Evolutionary conservation across 176 grass and related monocot species (phyloP), one percentile per base, ranked within the genome.

Genomic region (Avena insularis): DNA sequence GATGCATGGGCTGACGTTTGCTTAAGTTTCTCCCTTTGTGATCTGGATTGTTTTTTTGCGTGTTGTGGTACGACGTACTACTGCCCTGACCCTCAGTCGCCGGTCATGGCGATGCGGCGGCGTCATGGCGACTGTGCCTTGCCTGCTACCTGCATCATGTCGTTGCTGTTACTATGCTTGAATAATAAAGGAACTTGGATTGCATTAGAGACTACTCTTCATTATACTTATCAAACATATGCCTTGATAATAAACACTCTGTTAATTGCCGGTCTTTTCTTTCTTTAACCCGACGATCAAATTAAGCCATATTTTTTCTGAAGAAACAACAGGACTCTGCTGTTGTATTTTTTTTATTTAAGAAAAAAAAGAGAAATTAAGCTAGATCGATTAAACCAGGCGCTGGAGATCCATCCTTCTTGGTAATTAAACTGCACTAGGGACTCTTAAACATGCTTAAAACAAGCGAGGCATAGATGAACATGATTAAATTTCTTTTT

Each of bases 1-100:
- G 25, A 55, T 31, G 3, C 0, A 77, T 77, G 74, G 74, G 74
- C 74, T 77, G 74, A 77, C 14, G 74, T 19, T 25, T 72, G n/a
- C 71, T 29, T 50, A 7, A n/a, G 7, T 54, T 76, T 14, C 15
- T 33, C 27, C 8, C 0, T 27, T 67, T 67, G 0, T 67, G 5
- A 6, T 33, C 16, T 56, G 50, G 74, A 29, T 54, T 77, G 73
- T 31, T 6, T 50, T 55, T 70, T 77, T 77, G 75, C 50, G 50
- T 56, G 75, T 77, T 49, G 17, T 48, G 7, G 72, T 49, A 13
- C 40, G 38, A 45, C 10, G 2, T 23, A 47, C n/a, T 31, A 29
- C 15, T 77, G n/a, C 40, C 74, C 9, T 43, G 40, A 43, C 40
- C 40, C 0, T 1, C 38, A 10, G 12, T 14, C 7, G 58, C 33